phyloP scores from a whole-genome alignment of 768 basidiomycete species.

The Lentinula aciculospora region DNA sequence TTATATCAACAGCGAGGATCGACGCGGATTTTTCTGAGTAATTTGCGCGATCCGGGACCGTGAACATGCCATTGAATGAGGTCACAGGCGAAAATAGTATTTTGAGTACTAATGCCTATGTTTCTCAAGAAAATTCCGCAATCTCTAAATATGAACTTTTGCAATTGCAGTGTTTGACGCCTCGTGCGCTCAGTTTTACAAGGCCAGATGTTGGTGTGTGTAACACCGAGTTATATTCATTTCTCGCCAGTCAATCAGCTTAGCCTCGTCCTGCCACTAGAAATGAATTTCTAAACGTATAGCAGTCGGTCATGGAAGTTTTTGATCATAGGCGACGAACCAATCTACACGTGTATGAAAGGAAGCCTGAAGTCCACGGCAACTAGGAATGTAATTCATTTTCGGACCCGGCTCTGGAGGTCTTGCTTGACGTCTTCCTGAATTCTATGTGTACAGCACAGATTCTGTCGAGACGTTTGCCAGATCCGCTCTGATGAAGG shows the following conservation, averaged over 20 bases:
- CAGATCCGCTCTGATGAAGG: neutral
- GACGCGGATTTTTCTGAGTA: neutral
- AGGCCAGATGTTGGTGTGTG: neutral
- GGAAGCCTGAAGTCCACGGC: neutral
- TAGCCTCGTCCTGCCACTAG: neutral
- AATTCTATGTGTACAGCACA: neutral
- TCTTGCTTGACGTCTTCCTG: conserved; percentile 6
- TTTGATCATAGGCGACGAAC: neutral
- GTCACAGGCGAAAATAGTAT: no score
- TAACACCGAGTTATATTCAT: neutral
- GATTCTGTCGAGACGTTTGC: neutral
- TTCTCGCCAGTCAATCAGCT: neutral
- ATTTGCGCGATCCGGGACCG: neutral
- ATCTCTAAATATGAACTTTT: no score
- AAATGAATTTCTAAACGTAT: neutral
- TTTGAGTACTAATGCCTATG: no score
- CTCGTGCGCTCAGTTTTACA: neutral
- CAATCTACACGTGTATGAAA: neutral
- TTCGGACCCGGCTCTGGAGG: conserved; percentile 1
- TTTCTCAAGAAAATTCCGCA: neutral
- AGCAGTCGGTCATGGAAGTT: neutral
- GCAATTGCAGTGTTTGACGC: no score
- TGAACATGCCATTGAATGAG: no score
- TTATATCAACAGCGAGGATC: neutral
- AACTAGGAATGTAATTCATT: neutral